Evolutionary conservation across 352 stramenopile genomes (phyloP).

Genomic region (Phytophthora fragariaefolia): DNA sequence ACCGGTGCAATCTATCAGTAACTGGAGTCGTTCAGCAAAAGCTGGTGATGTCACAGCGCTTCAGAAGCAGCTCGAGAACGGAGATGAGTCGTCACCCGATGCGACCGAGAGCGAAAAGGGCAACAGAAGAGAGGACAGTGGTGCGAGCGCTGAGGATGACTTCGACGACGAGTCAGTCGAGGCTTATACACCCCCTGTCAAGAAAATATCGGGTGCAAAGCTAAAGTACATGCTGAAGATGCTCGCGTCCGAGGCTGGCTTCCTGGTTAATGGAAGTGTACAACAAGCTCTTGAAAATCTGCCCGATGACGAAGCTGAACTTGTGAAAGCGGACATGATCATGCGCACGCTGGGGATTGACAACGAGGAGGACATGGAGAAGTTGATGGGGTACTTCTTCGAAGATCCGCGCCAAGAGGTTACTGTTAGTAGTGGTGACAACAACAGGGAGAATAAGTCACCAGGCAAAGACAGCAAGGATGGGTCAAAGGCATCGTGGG

Average conservation of each 20-base stretch:
- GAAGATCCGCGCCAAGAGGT: slow-evolving; percentile 70
- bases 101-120: slow-evolving; percentile 27
- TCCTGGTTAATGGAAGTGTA: slow-evolving; percentile 86
- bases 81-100: slow-evolving; percentile 15
- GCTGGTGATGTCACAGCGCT: slow-evolving; percentile 15
- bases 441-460: slow-evolving; percentile 24
- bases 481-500: slow-evolving; percentile 38
- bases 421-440: slow-evolving; percentile 18
- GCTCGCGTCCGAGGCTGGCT: slow-evolving; percentile 85
- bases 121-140: slow-evolving; percentile 37
- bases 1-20: slow-evolving; percentile 59
- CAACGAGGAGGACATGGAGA: slow-evolving; percentile 88
- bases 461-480: slow-evolving; percentile 16
- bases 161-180: slow-evolving; percentile 63
- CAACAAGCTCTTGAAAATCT: slow-evolving; percentile 80
- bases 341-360: slow-evolving; percentile 87
- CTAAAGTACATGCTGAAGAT: slow-evolving; percentile 92
- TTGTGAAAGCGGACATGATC: slow-evolving; percentile 90
- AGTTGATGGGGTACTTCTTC: slow-evolving; percentile 82
- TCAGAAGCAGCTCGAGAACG: slow-evolving; percentile 33
- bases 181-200: slow-evolving; percentile 46
- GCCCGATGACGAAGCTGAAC: slow-evolving; percentile 76
- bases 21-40: slow-evolving; percentile 52
- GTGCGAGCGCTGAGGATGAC: slow-evolving; percentile 25
- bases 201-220: slow-evolving; percentile 81